Conservation (phyloP, 352 stramenopile species). For the Paralagenidium karlingii region DNA sequence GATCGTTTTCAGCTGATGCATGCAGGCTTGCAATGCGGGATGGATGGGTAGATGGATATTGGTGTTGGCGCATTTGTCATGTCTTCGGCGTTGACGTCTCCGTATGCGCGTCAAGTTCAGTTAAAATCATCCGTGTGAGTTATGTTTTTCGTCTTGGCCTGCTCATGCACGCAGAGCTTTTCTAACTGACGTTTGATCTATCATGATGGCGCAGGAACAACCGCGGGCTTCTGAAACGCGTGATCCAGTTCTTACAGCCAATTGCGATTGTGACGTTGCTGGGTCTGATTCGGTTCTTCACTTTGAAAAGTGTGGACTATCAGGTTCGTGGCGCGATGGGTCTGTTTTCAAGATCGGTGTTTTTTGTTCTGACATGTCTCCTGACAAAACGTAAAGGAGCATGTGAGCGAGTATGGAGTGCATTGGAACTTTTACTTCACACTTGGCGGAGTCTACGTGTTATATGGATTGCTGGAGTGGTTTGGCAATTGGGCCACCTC, state of each 20-base stretch:
- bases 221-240: constrained; percentile 1
- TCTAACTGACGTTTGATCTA: too few species aligned
- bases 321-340: constrained; percentile 29
- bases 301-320: constrained; percentile 78
- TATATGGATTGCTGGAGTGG: constrained; percentile 39
- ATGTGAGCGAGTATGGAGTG: constrained; percentile 97
- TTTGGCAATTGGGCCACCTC: constrained; percentile 30
- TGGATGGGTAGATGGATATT: constrained; percentile 88
- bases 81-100: constrained; percentile 68
- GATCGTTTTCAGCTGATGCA: neutral
- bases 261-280: constrained; percentile 62
- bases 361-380: neutral
- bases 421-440: constrained; percentile 99
- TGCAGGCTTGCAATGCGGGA: neutral
- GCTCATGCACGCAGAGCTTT: neutral
- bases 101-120: constrained; percentile 42
- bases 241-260: constrained; percentile 51
- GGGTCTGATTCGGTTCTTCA: constrained; percentile 53
- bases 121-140: constrained; percentile 1
- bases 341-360: neutral
- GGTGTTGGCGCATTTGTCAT: constrained; percentile 92
- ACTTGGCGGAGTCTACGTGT: constrained; percentile 72
- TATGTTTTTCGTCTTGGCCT: constrained; percentile 5
- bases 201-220: too few species aligned
- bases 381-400: constrained; percentile 42